Conservation (phyloP, 768 basidiomycete species). For the Suillus lakei region DNA sequence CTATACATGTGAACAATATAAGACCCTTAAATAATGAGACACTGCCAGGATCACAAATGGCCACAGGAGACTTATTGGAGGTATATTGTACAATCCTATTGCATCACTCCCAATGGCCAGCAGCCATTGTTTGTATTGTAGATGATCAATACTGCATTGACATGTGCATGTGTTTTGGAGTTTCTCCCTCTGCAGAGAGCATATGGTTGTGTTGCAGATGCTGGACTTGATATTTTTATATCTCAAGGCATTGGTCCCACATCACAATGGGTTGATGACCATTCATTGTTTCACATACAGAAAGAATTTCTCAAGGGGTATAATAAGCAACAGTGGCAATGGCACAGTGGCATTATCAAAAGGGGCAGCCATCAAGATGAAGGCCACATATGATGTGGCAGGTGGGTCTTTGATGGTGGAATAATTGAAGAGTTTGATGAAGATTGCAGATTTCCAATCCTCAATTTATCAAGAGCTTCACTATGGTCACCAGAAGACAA, state of each 20-base stretch:
- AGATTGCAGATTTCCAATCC: too few species aligned
- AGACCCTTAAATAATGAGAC: too few species aligned
- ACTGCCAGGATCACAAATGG: too few species aligned
- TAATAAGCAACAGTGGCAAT: not conserved
- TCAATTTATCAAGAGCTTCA: too few species aligned
- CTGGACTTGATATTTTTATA: not conserved
- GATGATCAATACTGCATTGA: not conserved
- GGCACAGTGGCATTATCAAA: not conserved
- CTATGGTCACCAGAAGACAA: too few species aligned
- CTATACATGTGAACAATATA: too few species aligned
- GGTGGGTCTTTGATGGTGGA: too few species aligned
- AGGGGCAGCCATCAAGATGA: too few species aligned
- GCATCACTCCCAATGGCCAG: not conserved
- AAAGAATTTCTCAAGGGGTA: not conserved
- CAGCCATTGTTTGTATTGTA: not conserved
- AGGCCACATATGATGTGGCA: too few species aligned
- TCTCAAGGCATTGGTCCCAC: not conserved
- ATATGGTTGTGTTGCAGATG: not conserved
- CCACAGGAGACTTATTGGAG: too few species aligned
- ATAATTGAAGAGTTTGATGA: too few species aligned
- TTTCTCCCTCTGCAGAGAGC: not conserved
- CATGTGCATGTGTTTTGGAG: not conserved
- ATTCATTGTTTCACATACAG: not conserved
- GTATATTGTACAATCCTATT: not conserved
- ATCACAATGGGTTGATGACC: not conserved